Conservation (phyloP, 2,329 filamentous ascomycete species). For the Claviceps quebecensis region DNA sequence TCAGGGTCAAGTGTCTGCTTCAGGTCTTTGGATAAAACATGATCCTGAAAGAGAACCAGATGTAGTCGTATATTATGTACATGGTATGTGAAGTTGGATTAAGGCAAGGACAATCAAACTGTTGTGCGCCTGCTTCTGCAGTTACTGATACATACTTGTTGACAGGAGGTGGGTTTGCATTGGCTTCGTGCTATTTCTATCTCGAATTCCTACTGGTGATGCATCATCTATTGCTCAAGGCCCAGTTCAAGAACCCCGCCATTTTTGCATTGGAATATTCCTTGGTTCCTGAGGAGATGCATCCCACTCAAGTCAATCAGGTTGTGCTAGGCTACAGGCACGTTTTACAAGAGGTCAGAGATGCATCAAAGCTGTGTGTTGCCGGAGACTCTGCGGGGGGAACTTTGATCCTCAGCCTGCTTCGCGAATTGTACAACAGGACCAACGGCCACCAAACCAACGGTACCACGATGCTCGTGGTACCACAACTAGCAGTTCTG, state of each 20-base stretch:
- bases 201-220: conserved; percentile 68
- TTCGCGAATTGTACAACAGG: conserved; percentile 47
- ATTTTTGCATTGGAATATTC: conserved; percentile 73
- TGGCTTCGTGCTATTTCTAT: conserved; percentile 75
- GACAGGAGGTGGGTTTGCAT: conserved; percentile 63
- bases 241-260: conserved; percentile 60
- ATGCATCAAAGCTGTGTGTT: conserved; percentile 52
- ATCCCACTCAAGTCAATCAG: conserved; percentile 61
- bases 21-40: conserved; percentile 56
- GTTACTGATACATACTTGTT: background rate
- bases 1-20: conserved; percentile 27
- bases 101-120: background rate
- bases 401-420: conserved; percentile 56
- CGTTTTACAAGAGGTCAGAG: conserved; percentile 42
- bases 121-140: background rate
- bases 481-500: conserved; percentile 45
- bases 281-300: conserved; percentile 58
- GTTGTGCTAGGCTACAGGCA: conserved; percentile 57
- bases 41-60: conserved; percentile 50
- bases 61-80: conserved; percentile 68
- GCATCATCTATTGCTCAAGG: conserved; percentile 48
- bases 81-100: conserved; percentile 35
- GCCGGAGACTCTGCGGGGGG: conserved; percentile 71
- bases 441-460: background rate
- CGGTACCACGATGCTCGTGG: conserved; percentile 12